Evolutionary conservation across 176 grass and related monocot species (phyloP).

Genomic region (sorghum (Sorghum bicolor)): DNA sequence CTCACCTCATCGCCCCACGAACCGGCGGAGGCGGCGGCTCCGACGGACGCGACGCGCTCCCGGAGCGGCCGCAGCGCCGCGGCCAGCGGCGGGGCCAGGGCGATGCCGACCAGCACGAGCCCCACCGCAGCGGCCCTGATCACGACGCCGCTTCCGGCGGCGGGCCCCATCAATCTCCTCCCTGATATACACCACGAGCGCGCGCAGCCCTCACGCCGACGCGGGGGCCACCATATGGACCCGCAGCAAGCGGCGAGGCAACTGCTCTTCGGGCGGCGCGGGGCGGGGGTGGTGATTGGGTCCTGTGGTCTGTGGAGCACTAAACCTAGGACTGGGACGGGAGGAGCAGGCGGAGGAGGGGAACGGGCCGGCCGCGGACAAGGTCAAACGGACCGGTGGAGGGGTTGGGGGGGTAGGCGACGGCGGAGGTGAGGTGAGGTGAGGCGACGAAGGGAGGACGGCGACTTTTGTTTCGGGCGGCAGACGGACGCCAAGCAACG

Average conservation of each 20-base stretch:
- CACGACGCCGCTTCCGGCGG: not conserved
- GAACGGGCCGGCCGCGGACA: not conserved
- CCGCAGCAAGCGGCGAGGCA: slow-evolving; percentile 5
- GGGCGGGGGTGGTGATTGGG: not conserved
- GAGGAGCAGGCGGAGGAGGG: not conserved
- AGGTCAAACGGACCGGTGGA: slow-evolving; percentile 34
- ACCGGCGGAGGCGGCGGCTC: slow-evolving; percentile 37
- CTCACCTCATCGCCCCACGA: slow-evolving; percentile 86
- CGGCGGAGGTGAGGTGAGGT: slow-evolving; percentile 22
- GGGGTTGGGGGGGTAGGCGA: not conserved
- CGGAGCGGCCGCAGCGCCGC: slow-evolving; percentile 70
- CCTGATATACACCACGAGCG: not conserved
- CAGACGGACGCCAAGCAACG: slow-evolving; percentile 33
- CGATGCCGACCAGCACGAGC: slow-evolving; percentile 35
- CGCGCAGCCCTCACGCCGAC: slow-evolving; percentile 20
- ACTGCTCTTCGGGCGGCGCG: not conserved
- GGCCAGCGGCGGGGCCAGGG: slow-evolving; percentile 27
- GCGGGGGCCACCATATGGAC: slow-evolving; percentile 16
- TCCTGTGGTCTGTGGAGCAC: not conserved
- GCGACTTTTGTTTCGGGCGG: slow-evolving; percentile 46
- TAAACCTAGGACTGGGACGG: slow-evolving; percentile 24
- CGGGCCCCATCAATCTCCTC: slow-evolving; percentile 18
- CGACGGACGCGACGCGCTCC: slow-evolving; percentile 42
- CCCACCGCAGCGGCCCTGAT: slow-evolving; percentile 31
- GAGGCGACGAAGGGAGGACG: slow-evolving; percentile 8